phyloP scores from a whole-genome alignment of 441 rosid species.

The Daphne laureola region DNA sequence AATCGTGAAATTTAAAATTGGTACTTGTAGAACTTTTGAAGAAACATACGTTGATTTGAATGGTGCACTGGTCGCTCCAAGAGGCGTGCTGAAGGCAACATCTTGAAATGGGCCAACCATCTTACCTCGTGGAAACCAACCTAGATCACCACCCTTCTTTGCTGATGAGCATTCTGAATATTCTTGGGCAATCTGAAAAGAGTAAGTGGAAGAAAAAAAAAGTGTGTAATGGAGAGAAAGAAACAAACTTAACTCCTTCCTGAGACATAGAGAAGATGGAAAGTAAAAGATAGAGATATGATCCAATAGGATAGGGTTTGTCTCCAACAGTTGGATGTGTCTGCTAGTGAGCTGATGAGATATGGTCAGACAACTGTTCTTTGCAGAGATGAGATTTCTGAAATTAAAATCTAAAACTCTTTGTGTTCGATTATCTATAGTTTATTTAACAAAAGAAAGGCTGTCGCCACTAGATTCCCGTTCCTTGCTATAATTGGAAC shows the following conservation, averaged over 20 bases:
- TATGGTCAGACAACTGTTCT: no score
- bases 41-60: constrained; percentile 81
- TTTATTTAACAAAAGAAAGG: no score
- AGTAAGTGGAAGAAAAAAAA: background rate
- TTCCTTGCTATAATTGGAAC: no score
- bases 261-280: background rate
- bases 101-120: constrained; percentile 98
- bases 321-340: no score
- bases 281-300: background rate
- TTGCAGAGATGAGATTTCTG: no score
- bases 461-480: no score
- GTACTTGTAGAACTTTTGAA: background rate
- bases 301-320: no score
- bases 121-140: constrained; percentile 98
- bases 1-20: background rate
- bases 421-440: no score
- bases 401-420: no score
- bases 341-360: no score
- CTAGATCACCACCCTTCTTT: constrained; percentile 97
- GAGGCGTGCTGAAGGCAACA: constrained; percentile 66
- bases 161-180: constrained; percentile 94
- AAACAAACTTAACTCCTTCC: background rate
- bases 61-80: constrained; percentile 92
- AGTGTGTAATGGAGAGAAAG: background rate
- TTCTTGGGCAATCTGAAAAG: constrained; percentile 72